phyloP scores from a whole-genome alignment of 345 rosid genomes.

The Trapa incisa region DNA sequence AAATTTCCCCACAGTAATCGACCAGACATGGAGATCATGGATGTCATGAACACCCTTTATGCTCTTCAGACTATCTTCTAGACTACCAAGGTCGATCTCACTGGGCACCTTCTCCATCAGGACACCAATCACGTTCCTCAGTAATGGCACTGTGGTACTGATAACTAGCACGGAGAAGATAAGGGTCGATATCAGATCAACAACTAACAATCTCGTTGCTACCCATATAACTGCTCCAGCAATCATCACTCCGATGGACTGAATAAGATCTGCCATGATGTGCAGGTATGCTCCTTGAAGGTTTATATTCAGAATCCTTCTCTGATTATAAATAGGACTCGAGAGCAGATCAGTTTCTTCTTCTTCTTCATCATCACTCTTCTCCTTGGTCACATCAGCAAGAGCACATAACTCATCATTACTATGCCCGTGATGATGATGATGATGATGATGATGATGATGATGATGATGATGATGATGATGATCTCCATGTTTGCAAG shows the following conservation, averaged over 20 bases:
- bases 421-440: conserved; percentile 9
- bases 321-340: conserved; percentile 11
- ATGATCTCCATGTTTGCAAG: conserved; percentile 14
- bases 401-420: conserved; percentile 10
- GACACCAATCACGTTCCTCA: conserved; percentile 37
- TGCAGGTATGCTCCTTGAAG: conserved; percentile 82
- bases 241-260: conserved; percentile 67
- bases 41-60: conserved; percentile 42
- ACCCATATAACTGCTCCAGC: conserved; percentile 62
- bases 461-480: conserved; percentile 12
- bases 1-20: conserved; percentile 51
- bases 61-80: conserved; percentile 33
- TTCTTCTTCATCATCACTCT: conserved; percentile 13
- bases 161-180: conserved; percentile 48
- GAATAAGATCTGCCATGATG: conserved; percentile 61
- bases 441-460: conserved; percentile 13
- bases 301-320: conserved; percentile 44
- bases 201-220: conserved; percentile 46
- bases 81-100: conserved; percentile 31
- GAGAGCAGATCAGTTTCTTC: conserved; percentile 18
- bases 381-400: conserved; percentile 18
- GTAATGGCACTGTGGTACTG: conserved; percentile 46
- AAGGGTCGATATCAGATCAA: conserved; percentile 63
- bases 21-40: conserved; percentile 78
- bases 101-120: conserved; percentile 62